phyloP scores from a whole-genome alignment of 176 grass and related monocot genomes.

The Eragrostis curvula region DNA sequence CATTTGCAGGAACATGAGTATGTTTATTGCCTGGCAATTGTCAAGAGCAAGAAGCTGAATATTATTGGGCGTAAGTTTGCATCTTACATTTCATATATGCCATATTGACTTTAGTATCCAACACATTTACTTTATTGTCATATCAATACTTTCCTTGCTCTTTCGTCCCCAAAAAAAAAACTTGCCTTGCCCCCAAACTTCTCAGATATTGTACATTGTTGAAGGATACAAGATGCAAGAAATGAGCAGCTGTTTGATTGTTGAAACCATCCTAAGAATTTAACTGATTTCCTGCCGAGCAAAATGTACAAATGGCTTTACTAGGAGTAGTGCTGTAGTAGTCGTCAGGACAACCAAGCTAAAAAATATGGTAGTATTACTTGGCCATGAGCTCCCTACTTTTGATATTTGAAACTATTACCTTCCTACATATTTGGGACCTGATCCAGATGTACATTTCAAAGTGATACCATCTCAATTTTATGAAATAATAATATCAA shows the following conservation, averaged over 20 bases:
- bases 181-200: background rate
- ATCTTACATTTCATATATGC: background rate
- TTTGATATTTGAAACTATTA: background rate
- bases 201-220: background rate
- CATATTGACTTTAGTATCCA: background rate
- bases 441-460: background rate
- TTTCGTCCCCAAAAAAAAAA: no score
- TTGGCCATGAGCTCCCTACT: no score
- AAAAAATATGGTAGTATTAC: background rate
- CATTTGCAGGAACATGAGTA: constrained; percentile 64
- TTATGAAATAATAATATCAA: background rate
- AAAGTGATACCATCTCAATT: background rate
- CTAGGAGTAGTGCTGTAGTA: background rate
- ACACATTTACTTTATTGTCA: background rate
- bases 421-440: background rate
- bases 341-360: background rate
- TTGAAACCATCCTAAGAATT: background rate
- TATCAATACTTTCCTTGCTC: background rate
- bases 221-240: background rate
- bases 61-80: constrained; percentile 86
- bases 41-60: constrained; percentile 69
- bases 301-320: background rate
- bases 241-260: background rate
- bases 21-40: constrained; percentile 78
- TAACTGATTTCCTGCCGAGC: background rate